Base-by-base conservation (phyloP, 2,329 filamentous ascomycete genomes). In the Paramyrothecium roridum region DNA sequence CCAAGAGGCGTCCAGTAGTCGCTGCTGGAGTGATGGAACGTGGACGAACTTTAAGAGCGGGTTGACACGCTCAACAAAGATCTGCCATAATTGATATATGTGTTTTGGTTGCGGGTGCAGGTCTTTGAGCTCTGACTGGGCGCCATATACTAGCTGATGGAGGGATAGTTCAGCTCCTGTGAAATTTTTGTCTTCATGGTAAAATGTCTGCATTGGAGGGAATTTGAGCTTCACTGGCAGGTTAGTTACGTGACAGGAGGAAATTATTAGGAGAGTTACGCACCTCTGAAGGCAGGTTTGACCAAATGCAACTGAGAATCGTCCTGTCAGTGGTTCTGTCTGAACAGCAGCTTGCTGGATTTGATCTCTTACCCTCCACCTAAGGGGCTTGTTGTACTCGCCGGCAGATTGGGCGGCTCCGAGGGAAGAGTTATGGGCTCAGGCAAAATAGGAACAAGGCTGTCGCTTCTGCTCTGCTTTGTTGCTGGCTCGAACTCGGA, bases 21-120 rank as follows among this genome's bases (percentile, higher is more conserved):
- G 62, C 17, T 67, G 64, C 13, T 71, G 66, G 1, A 70, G 56
- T 3, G 63, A 69, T 10, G 70, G 70, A 1, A 69, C 61, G 37
- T 72, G 70, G 0, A 70, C 34, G 2, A 72, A 62, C 54, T 70
- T 72, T 13, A 60, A 57, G 0, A 73, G 54, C 0, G 69, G 70
- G 13, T 73, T 69, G 30, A 70, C 65, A 0, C 55, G 59, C 37
- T 72, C 70, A 16, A 69, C 61, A 34, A 70, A 72, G 0, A 56
- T 55, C n/a, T 73, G 67, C 70, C 70, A 72, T 8, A 68, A 54
- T 4, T 59, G 62, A 22, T 64, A 66, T 7, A 70, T 67, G 0
- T 63, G 60, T 3, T 61, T 63, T 7, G 70, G 66, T 2, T 72
- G 66, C 0, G 69, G 70, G 8, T 72, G 68, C 1, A 62, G 4